Percentiles rank a stretch among this genome's conserved stretches.
phyloP scores from a whole-genome alignment of 2,329 filamentous ascomycete species.

The Colletotrichum noveboracense region DNA sequence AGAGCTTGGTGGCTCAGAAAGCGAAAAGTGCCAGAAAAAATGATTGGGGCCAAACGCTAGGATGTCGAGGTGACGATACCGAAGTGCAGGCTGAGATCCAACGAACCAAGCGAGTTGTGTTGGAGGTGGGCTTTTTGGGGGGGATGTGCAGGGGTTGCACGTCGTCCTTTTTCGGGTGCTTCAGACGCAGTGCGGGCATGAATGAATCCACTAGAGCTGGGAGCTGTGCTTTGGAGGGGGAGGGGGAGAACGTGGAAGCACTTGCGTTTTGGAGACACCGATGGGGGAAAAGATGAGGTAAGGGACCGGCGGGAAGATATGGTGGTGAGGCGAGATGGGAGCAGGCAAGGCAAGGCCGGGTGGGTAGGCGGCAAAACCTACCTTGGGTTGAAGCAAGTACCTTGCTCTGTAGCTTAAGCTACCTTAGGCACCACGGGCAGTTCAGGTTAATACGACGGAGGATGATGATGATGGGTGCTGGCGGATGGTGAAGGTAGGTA shows the following conservation, averaged over 20 bases:
- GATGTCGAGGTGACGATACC: conserved; percentile 18
- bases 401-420: not conserved
- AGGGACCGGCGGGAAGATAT: not conserved
- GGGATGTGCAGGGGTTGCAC: conserved; percentile 14
- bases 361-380: not conserved
- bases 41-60: not conserved
- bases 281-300: conserved; percentile 14
- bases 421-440: not conserved
- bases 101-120: conserved; percentile 10
- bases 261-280: conserved; percentile 3
- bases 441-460: not conserved
- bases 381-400: not conserved
- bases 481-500: not conserved
- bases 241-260: not conserved
- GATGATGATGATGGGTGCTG: not conserved
- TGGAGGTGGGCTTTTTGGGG: conserved; percentile 18
- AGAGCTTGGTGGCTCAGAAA: not conserved
- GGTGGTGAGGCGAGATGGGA: not conserved
- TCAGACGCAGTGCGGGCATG: conserved; percentile 12
- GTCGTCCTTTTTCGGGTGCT: conserved; percentile 15
- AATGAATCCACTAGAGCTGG: conserved; percentile 19
- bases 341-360: not conserved
- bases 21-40: not conserved
- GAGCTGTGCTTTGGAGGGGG: conserved; percentile 21
- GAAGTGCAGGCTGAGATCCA: conserved; percentile 10